Evolutionary conservation across 441 rosid genomes (phyloP), one percentile per base, ranked within the genome.

Genomic region (Croton laevigatus): DNA sequence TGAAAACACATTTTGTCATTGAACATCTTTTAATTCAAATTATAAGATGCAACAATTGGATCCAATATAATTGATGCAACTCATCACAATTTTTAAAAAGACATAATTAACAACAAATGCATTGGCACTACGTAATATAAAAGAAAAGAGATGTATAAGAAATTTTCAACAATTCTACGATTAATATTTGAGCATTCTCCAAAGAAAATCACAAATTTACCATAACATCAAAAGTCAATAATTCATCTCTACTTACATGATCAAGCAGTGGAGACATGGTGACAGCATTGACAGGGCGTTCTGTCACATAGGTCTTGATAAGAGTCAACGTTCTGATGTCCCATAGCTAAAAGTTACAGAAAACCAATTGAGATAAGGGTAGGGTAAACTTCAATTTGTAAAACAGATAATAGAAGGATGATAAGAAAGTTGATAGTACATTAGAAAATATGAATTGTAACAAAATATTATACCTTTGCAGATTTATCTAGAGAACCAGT

Each of bases 401-500:
- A 3, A 49, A 9, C n/a, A 64, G 37, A 57, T 27, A 23, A 57
- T 27, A 27, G 3, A 27, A 13, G 22, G 3, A 8, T 0, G 36
- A 22, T 2, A 23, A 42, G n/a, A 17, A 6, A 36, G 10, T 40
- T 2, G 9, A 48, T 23, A 27, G 32, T 27, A 32, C 61, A 16
- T 27, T 34, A 54, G 22, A 3, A 66, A 38, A 67, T n/a, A 22
- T 11, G 11, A 8, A 14, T 6, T 36, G 59, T 53, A 52, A n/a
- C 7, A 36, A 17, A 45, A 55, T 37, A 66, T 19, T 20, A 27
- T 51, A 88, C 98, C 97, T 90, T 90, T 3, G 98, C 97, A 78
- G 98, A 90, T 82, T 88, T 94, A 84, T 91, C 98, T 32, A 82
- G 83, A 73, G 98, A 91, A 68, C 97, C 98, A 13, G 95, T 90